A percentile compares a stretch with the other conserved stretches of the same genome.
Evolutionary conservation across 345 rosid species (phyloP).

Genomic region (Pistacia atlantica): DNA sequence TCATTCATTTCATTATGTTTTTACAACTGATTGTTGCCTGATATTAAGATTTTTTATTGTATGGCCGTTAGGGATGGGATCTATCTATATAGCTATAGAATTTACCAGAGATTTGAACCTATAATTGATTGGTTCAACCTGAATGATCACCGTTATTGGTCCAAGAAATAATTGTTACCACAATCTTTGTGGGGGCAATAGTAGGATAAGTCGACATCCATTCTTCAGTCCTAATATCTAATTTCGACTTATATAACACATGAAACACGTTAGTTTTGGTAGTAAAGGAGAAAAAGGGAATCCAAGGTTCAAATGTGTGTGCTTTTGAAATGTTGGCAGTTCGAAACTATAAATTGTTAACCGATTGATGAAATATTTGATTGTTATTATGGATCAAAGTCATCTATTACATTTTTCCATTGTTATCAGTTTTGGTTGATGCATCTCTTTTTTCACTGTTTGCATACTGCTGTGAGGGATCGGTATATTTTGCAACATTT

Average conservation of each 20-base stretch:
- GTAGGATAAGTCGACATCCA: neutral
- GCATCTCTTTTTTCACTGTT: neutral
- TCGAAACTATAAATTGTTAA: neutral
- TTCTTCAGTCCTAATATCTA: neutral
- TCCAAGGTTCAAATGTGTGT: neutral
- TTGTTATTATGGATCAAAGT: neutral
- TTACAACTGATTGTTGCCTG: neutral
- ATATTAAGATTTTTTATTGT: neutral
- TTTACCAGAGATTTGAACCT: neutral
- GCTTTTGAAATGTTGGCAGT: neutral
- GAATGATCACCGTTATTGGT: neutral
- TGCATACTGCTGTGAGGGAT: neutral
- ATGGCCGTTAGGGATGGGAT: neutral
- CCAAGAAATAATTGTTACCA: neutral
- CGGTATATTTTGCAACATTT: neutral
- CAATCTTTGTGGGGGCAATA: neutral
- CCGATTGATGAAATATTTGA: neutral
- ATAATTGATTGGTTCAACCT: neutral
- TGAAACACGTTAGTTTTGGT: neutral
- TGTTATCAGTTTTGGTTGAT: neutral
- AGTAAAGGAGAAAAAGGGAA: neutral
- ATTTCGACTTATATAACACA: neutral
- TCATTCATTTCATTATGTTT: neutral
- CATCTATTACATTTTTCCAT: neutral
- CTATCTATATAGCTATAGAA: neutral